Base-by-base conservation (phyloP, 371 early-diverging fungal genomes). In the Sporodiniella umbellata region DNA sequence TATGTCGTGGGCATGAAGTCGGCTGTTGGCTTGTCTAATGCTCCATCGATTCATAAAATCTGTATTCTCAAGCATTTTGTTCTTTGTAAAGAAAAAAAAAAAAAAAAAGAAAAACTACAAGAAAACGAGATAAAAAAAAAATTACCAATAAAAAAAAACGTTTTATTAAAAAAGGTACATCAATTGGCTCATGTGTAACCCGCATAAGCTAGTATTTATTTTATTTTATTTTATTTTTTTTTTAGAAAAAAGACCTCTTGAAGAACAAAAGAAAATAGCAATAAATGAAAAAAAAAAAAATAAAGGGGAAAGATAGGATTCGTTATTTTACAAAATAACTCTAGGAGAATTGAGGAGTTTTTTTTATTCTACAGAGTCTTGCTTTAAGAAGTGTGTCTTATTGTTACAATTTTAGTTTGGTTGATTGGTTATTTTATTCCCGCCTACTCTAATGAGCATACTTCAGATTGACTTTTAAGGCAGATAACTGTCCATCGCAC, bases 11-110 rank as follows among this genome's bases (percentile, higher is more conserved):
- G 66, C 51, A 21, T 63, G 54, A 8, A 70, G 49, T 45, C 75
- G 42, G 42, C 75, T 75, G 25, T 75, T 75, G 5, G 75, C 75
- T 56, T 70, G 71, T 30, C 69, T 60, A 26, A 75, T 75, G 48
- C 75, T 75, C 70, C 70, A 70, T 6, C 56, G 68, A 40, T 40
- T 40, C 21, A 21, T 21, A 40, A 40, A 40, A 21, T 7, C 21
- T 8, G 17, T 40, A 8, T 40, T 40, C 8, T 40, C 40, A 40
- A 40, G 21, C 40, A 40, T 40, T 40, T 4, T 37, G 12, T 14
- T 28, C 30, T 10, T 10, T 7, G 10, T 7, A 28, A 28, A 28
- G 1, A n/a, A n/a, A 35, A 14, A 14, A n/a, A 35, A 35, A 14
- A 33, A 3, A 35, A 28, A 28, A 28, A 0, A n/a, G 11, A 35